phyloP scores from a whole-genome alignment of 2,329 filamentous ascomycete genomes.

The Botrytis squamosa region DNA sequence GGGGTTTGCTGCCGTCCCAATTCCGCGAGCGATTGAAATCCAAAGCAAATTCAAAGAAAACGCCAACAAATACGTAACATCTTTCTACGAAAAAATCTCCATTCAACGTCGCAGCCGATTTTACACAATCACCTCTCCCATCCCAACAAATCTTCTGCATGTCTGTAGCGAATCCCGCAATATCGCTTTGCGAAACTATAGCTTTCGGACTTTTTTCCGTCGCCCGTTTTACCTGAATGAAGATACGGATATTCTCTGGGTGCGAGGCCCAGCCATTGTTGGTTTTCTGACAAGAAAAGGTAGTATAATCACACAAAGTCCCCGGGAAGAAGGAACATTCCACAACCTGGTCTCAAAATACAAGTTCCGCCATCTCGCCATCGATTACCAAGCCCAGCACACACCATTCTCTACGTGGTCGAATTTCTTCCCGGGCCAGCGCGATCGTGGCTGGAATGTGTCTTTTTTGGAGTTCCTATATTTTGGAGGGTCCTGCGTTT shows the following conservation, averaged over 20 bases:
- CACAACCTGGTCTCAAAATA: neutral
- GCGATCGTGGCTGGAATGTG: neutral
- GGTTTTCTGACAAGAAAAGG: neutral
- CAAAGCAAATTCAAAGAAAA: neutral
- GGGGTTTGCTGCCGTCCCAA: neutral
- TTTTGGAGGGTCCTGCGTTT: neutral
- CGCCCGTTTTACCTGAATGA: neutral
- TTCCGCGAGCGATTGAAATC: neutral
- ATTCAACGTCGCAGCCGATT: neutral
- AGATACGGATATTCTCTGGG: neutral
- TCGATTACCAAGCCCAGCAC: neutral
- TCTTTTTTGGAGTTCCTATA: rapidly evolving
- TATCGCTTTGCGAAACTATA: neutral
- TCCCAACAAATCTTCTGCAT: neutral
- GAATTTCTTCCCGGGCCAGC: neutral
- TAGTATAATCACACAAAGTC: neutral
- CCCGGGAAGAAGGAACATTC: neutral
- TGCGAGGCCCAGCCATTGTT: neutral
- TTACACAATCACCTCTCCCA: neutral
- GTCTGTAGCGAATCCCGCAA: neutral
- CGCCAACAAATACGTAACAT: neutral
- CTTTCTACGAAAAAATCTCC: neutral
- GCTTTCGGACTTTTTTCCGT: neutral
- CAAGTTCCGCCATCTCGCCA: neutral
- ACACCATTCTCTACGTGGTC: neutral